Conservation (phyloP, 2,329 filamentous ascomycete species). For the Aphanocladium album region DNA sequence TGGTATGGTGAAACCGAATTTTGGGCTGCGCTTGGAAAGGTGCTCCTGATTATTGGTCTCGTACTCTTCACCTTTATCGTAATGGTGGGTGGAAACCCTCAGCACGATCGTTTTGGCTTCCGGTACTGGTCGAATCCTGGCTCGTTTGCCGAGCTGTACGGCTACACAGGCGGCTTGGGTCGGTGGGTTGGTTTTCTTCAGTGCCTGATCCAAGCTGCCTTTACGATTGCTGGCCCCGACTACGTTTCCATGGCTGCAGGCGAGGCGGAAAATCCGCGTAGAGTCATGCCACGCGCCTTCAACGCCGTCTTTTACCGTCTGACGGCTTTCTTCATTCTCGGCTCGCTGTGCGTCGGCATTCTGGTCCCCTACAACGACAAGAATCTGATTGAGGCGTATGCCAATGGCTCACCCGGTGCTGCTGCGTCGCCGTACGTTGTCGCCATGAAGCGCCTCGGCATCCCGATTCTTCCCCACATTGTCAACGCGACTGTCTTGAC, state of each 20-base stretch:
- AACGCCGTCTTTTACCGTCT: conserved; percentile 77
- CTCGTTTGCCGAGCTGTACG: conserved; percentile 61
- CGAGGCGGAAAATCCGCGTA: conserved; percentile 65
- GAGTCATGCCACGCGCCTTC: conserved; percentile 66
- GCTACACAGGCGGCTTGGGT: conserved; percentile 58
- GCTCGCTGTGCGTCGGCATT: conserved; percentile 67
- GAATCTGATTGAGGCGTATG: conserved; percentile 56
- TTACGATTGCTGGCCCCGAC: conserved; percentile 63
- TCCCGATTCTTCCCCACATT: conserved; percentile 61
- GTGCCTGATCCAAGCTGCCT: conserved; percentile 66
- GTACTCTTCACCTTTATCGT: conserved; percentile 74
- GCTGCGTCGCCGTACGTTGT: conserved; percentile 64
- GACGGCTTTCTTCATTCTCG: conserved; percentile 69
- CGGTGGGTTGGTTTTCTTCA: conserved; percentile 70
- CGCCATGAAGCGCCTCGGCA: conserved; percentile 62
- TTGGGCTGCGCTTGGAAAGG: conserved; percentile 65
- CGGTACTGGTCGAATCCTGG: conserved; percentile 62
- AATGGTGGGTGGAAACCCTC: conserved; percentile 78
- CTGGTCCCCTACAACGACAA: conserved; percentile 64
- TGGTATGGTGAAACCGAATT: conserved; percentile 79
- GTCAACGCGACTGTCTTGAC: conserved; percentile 69
- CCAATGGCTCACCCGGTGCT: conserved; percentile 55
- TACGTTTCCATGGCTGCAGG: conserved; percentile 66
- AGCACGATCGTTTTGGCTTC: conserved; percentile 68
- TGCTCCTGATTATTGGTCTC: conserved; percentile 65